phyloP scores from a whole-genome alignment of 176 grass and related monocot genomes.

The Eremochloa ophiuroides region DNA sequence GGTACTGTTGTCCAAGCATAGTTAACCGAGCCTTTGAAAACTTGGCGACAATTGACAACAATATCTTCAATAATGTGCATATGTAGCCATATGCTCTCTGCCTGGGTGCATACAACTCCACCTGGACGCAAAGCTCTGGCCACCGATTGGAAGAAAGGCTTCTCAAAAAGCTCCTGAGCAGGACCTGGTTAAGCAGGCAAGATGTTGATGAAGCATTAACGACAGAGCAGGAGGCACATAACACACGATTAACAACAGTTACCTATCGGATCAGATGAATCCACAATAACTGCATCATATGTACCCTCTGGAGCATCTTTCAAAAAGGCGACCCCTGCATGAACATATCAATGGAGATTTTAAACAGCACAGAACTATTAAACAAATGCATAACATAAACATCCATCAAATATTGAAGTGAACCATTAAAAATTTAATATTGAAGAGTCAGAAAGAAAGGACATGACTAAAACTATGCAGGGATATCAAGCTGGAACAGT shows the following conservation, averaged over 20 bases:
- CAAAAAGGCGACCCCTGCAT: conserved; percentile 80
- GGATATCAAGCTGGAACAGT: background rate
- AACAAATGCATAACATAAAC: background rate
- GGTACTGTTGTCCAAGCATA: conserved; percentile 99
- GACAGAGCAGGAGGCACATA: background rate
- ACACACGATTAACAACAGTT: conserved; percentile 11
- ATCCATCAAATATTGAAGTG: background rate
- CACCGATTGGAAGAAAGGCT: conserved; percentile 87
- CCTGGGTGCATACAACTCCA: conserved; percentile 93
- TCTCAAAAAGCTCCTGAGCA: conserved; percentile 97
- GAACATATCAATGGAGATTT: background rate
- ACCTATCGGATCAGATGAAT: conserved; percentile 95
- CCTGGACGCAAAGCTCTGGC: conserved; percentile 73
- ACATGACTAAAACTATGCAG: background rate
- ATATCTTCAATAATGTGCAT: conserved; percentile 98
- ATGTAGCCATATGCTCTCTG: conserved; percentile 98
- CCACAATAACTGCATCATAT: conserved; percentile 91
- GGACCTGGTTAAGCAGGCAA: conserved; percentile 43
- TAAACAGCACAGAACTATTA: background rate
- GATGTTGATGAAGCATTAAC: conserved; percentile 11
- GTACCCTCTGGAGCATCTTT: conserved; percentile 70
- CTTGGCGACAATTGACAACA: conserved; percentile 59
- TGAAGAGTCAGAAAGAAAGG: background rate
- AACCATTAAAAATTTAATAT: background rate
- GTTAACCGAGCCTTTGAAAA: conserved; percentile 88